Evolutionary conservation across 1,284 basidiomycete genomes (phyloP).

Genomic region (Ceratobasidium sp.): DNA sequence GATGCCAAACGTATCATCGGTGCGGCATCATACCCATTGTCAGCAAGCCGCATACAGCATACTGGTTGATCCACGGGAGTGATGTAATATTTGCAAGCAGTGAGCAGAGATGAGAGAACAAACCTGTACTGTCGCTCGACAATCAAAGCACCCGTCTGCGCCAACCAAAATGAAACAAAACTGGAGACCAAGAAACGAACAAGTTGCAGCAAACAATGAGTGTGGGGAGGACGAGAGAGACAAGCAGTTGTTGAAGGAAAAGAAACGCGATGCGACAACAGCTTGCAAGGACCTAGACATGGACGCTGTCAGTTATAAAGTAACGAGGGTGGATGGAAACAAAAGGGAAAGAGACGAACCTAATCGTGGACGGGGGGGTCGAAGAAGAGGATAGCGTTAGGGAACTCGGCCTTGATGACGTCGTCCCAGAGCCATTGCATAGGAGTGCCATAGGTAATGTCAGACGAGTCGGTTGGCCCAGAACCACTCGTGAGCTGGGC

Average conservation of each 20-base stretch:
- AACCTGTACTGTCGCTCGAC: too few relatives aligned
- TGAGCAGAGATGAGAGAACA: too few relatives aligned
- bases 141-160: too few relatives aligned
- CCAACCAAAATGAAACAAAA: too few relatives aligned
- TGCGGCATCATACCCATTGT: too few relatives aligned
- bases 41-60: too few relatives aligned
- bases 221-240: not conserved
- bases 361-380: conserved; percentile 35
- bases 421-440: conserved; percentile 41
- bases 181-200: conserved; percentile 1
- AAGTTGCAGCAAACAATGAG: not conserved
- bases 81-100: too few relatives aligned
- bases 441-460: conserved; percentile 42
- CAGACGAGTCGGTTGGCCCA: conserved; percentile 40
- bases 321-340: conserved; percentile 14
- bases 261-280: conserved; percentile 36
- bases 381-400: conserved; percentile 38
- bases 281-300: conserved; percentile 21
- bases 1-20: too few relatives aligned
- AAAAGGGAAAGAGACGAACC: conserved; percentile 38
- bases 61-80: too few relatives aligned
- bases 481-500: conserved; percentile 50
- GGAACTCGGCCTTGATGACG: conserved; percentile 41
- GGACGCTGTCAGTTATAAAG: conserved; percentile 12
- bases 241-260: not conserved